phyloP scores from a whole-genome alignment of 805 yeast genomes.

The Saccharomycopsis sp. region DNA sequence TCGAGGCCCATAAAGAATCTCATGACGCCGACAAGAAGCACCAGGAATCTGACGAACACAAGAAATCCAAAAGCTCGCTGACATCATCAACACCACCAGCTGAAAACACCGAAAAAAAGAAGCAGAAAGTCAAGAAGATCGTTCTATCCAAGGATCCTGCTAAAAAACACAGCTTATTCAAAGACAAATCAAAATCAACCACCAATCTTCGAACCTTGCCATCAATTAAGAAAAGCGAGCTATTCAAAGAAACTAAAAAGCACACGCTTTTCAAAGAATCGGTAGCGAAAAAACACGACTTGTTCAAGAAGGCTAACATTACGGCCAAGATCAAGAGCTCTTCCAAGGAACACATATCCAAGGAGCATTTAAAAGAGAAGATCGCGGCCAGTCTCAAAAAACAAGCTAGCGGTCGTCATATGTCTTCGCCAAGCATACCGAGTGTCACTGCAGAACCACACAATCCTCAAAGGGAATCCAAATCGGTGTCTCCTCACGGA shows the following conservation, averaged over 20 bases:
- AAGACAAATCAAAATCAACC: constrained; percentile 1
- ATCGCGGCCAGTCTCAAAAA: neutral
- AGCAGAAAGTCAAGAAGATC: neutral
- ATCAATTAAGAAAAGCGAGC: constrained; percentile 12
- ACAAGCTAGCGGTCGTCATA: neutral
- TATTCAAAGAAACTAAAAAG: constrained; percentile 9
- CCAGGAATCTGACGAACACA: neutral
- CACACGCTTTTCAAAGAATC: constrained; percentile 2
- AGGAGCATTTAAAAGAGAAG: neutral
- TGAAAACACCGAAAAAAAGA: neutral
- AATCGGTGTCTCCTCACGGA: neutral
- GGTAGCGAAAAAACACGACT: neutral
- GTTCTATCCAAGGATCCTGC: constrained; percentile 5
- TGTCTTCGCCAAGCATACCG: neutral
- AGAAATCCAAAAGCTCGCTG: neutral
- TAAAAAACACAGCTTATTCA: constrained; percentile 19
- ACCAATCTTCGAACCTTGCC: neutral
- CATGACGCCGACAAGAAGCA: too few relatives aligned
- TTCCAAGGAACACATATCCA: neutral
- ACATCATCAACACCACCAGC: neutral
- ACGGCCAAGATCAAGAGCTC: too few relatives aligned
- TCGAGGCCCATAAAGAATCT: too few relatives aligned
- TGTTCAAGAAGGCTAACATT: neutral
- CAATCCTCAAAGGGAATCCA: neutral
- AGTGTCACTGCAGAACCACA: neutral